Base-by-base conservation (phyloP, 352 stramenopile genomes). In the Pelagophyceae sp. region DNA sequence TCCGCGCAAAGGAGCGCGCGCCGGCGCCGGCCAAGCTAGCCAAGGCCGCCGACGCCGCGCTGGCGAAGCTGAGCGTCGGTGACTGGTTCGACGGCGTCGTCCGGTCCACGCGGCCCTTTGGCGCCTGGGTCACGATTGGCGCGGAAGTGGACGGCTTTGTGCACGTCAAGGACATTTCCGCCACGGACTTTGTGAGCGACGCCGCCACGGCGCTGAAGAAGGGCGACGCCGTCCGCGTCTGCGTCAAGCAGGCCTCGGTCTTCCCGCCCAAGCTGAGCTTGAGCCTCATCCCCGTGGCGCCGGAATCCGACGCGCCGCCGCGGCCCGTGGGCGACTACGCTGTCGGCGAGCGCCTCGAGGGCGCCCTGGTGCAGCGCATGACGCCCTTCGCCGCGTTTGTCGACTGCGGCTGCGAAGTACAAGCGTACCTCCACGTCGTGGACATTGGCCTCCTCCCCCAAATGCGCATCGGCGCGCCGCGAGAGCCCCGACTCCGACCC, bases 41-140 rank as follows among this genome's bases (percentile, higher is more conserved):
- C 35, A 20, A 11, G 17, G 27, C 5, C 35, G 11, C 38, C 15
- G n/a, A 50, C 35, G 35, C 35, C 23, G 2, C 67, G 20, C 67
- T 74, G 15, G 67, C 19, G 25, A 74, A 58, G 5, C 23, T 37
- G 33, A 35, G 35, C 5, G 33, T 25, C 17, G 67, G 67, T 23
- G 35, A 51, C 17, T 74, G 67, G 67, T 74, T 58, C 67, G 11
- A 2, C 15, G 67, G 67, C 33, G 38, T 74, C 67, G 67, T 74
- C 17, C 70, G 58, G n/a, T 64, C 29, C 15, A 32, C 64, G 15
- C 37, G 64, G 65, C 45, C 40, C 40, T 33, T 72, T 67, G 81
- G 81, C 20, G 81, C 81, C 6, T 85, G 76, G 72, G 76, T 85
- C 54, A 75, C 82, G 58, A 76, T 85, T 19, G 80, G 80, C 45